Evolutionary conservation across 257 asterid species (phyloP).

Genomic region (Fraxinus anomala): DNA sequence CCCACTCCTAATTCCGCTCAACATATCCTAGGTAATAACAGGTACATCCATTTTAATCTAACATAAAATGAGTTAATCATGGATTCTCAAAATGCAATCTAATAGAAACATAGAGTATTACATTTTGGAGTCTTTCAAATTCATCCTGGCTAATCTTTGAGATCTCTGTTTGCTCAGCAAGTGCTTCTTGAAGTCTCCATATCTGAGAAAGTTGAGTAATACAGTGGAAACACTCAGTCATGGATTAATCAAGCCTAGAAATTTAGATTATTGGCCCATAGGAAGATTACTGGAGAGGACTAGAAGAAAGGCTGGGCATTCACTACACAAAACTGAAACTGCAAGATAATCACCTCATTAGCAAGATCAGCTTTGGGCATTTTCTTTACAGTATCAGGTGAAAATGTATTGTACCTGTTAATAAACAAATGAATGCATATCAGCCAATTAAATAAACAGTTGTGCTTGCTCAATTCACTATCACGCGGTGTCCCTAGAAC

Average conservation of each 20-base stretch:
- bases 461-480: neutral
- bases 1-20: neutral
- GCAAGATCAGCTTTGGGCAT: slow-evolving; percentile 85
- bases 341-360: slow-evolving; percentile 59
- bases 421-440: neutral
- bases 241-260: slow-evolving; percentile 1
- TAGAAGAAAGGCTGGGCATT: neutral
- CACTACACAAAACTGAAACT: neutral
- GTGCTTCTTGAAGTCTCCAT: slow-evolving; percentile 79
- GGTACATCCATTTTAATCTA: neutral
- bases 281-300: neutral
- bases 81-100: slow-evolving; percentile 12
- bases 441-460: neutral
- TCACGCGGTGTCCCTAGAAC: neutral
- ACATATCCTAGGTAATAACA: neutral
- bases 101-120: slow-evolving; percentile 29
- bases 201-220: slow-evolving; percentile 48
- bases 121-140: slow-evolving; percentile 82
- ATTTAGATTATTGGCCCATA: neutral
- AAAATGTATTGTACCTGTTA: slow-evolving; percentile 75
- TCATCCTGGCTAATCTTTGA: slow-evolving; percentile 83
- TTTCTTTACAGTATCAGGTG: slow-evolving; percentile 83
- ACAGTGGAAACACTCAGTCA: neutral
- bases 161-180: slow-evolving; percentile 72
- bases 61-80: neutral